Base-by-base conservation (phyloP, 345 rosid species). In the Capsella bursapastoris region DNA sequence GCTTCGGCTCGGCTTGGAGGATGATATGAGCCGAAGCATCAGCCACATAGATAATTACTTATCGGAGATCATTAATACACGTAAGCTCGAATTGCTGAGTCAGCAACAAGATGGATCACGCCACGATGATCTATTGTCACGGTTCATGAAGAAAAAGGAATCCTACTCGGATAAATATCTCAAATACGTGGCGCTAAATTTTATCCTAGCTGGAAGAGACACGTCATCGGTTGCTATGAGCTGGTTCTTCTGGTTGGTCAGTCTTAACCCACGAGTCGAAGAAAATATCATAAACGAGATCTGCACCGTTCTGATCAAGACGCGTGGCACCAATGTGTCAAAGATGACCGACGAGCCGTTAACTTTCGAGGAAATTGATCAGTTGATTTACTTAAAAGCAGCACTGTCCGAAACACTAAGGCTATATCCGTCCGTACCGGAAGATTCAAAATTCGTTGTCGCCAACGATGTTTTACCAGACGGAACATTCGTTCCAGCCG, bases 191-290 rank as follows among this genome's bases (percentile, higher is more conserved):
- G 90, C 88, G 4, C 76, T 90, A 10, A 90, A 90, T 55, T 90
- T 90, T 65, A 90, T 90, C 84, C 80, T 90, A 72, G 96, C 93
- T 75, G 96, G 96, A 81, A 86, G 96, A 5, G 93, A 90, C 86
- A 88, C 91, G 48, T 86, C 93, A 62, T 88, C 96, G 0, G 93
- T 88, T 8, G 96, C 93, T 0, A 29, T 88, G 80, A 76, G 91
- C 66, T 90, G 93, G 93, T 90, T 90, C 83, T 90, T 90, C 59
- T 88, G 86, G 87, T 27, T 87, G 66, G 71, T 90, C 65, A 78
- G 69, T 35, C 82, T 83, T 50, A 80, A 86, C 49, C 90, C 86
- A 1, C 31, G 43, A 2, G 88, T 84, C 10, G 96, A 88, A 64
- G 90, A 88, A n/a, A 82, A 84, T 47, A 86, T 88, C 72, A 18